Percentiles rank a stretch among this genome's conserved stretches.
Evolutionary conservation across 192 early-diverging fungal genomes (phyloP).

Genomic region (Coemansia umbellata): DNA sequence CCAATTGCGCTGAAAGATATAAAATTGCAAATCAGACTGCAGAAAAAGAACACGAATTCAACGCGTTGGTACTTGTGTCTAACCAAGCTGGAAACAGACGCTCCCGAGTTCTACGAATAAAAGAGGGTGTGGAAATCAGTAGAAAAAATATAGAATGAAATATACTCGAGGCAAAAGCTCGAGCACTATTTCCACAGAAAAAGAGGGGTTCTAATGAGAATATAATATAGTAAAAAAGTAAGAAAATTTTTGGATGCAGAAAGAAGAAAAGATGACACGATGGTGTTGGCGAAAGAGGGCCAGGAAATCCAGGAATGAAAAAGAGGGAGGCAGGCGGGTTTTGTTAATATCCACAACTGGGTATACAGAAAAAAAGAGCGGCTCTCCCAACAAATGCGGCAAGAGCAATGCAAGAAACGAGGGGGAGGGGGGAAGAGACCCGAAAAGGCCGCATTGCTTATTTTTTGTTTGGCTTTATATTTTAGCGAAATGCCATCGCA

Average conservation of each 20-base stretch:
- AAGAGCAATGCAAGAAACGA: too few species aligned
- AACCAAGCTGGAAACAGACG: too few species aligned
- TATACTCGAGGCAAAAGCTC: too few species aligned
- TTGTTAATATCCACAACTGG: conserved; percentile 3
- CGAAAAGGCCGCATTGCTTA: not conserved
- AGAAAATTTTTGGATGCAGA: not conserved
- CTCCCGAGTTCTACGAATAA: too few species aligned
- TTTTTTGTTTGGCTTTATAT: not conserved
- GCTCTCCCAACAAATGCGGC: not conserved
- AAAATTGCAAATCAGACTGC: too few species aligned
- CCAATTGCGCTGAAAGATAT: too few species aligned
- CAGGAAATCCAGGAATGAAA: not conserved
- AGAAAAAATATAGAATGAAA: too few species aligned
- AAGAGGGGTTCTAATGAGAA: not conserved
- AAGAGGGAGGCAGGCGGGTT: not conserved
- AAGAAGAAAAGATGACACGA: conserved; percentile 1
- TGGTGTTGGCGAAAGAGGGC: not conserved
- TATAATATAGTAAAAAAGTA: not conserved
- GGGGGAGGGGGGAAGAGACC: too few species aligned
- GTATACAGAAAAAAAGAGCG: not conserved
- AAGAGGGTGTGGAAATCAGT: too few species aligned
- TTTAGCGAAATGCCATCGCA: too few species aligned
- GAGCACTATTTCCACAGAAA: not conserved
- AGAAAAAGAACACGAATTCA: too few species aligned
- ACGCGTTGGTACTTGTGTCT: too few species aligned